These are phyloP conservation scores for Ogataea wickerhamii DNA, from an alignment of 805 yeast genomes.

Conservation along the genomic window DNA sequence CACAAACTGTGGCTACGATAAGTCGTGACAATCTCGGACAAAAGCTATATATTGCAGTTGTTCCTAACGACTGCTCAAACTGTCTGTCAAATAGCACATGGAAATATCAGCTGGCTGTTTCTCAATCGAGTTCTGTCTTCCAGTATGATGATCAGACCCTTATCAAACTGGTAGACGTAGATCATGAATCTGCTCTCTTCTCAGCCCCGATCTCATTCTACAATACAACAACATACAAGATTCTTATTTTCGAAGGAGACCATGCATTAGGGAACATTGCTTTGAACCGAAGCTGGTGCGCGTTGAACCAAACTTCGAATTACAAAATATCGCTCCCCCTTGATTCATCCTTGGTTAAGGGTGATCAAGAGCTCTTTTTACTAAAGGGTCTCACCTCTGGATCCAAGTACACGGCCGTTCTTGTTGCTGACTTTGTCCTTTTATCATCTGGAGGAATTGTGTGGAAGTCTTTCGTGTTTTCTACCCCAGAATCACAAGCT, in stretches of 20 bases:
- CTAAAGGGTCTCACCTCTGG: constrained; percentile 58
- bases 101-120: constrained; percentile 63
- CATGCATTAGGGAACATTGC: background rate
- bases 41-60: constrained; percentile 20
- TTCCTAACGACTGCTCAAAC: constrained; percentile 17
- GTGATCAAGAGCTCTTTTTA: constrained; percentile 47
- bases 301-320: constrained; percentile 1
- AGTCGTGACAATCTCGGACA: constrained; percentile 11
- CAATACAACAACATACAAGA: constrained; percentile 4
- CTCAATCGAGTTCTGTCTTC: constrained; percentile 55
- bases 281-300: constrained; percentile 3
- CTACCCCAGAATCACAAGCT: constrained; percentile 48
- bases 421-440: constrained; percentile 45
- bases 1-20: constrained; percentile 19
- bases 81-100: constrained; percentile 34
- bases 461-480: constrained; percentile 53
- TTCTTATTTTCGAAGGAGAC: constrained; percentile 15
- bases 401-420: constrained; percentile 60
- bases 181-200: constrained; percentile 61
- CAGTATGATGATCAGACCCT: constrained; percentile 64
- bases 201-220: constrained; percentile 8
- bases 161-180: constrained; percentile 63
- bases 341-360: constrained; percentile 3
- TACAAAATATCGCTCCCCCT: constrained; percentile 10
- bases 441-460: constrained; percentile 56